Percentiles rank a stretch among this genome's conserved stretches.
These are phyloP conservation scores for Furcasterigmium sp. DNA, from an alignment of 2,329 filamentous ascomycete genomes.

Conservation along the genomic window DNA sequence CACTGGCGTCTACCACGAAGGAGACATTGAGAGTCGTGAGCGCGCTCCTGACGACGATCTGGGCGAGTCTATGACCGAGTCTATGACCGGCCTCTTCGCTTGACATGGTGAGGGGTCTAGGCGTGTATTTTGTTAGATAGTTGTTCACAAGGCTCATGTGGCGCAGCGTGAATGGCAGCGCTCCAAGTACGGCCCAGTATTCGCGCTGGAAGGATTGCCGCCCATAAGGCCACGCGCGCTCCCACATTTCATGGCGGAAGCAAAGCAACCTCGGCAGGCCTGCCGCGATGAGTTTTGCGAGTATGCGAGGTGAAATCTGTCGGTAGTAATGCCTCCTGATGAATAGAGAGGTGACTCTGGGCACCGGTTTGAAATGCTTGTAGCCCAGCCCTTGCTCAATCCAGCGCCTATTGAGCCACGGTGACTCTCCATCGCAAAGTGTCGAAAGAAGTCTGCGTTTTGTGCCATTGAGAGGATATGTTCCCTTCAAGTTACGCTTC, in stretches of 20 bases:
- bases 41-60: too few species aligned
- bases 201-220: neutral
- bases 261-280: neutral
- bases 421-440: neutral
- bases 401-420: neutral
- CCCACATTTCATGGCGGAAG: neutral
- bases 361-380: neutral
- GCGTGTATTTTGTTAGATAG: neutral
- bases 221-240: too few species aligned
- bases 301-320: neutral
- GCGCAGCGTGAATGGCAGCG: neutral
- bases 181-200: neutral
- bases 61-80: too few species aligned
- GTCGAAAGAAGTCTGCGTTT: neutral
- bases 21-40: too few species aligned
- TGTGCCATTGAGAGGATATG: neutral
- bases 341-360: neutral
- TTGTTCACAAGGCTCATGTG: neutral
- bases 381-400: neutral
- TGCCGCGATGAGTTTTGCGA: neutral
- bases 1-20: too few species aligned
- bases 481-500: neutral
- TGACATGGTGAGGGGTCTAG: too few species aligned
- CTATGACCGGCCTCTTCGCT: too few species aligned
- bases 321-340: neutral